Evolutionary conservation across 108 stramenopile species (phyloP).

Genomic region (Pseudonitzschia delicatissima): DNA sequence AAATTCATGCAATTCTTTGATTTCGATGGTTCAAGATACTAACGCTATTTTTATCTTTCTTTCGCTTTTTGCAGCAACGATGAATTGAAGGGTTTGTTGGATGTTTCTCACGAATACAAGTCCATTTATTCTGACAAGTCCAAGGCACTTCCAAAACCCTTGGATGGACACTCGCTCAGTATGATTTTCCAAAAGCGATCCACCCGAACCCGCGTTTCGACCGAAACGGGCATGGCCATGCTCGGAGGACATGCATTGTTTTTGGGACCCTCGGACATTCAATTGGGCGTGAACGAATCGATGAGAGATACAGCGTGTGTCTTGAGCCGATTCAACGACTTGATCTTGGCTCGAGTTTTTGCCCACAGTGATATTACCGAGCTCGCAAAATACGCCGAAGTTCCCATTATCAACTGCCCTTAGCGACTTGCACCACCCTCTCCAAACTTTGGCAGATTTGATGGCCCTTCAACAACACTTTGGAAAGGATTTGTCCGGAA

Average conservation of each 20-base stretch:
- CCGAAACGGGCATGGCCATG: constrained; percentile 92
- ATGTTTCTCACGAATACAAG: constrained; percentile 73
- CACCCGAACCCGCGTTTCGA: constrained; percentile 94
- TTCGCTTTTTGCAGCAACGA: constrained; percentile 49
- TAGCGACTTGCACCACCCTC: constrained; percentile 93
- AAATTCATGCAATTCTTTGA: no score
- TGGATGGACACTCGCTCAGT: constrained; percentile 78
- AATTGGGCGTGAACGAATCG: constrained; percentile 94
- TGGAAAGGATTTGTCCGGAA: constrained; percentile 66
- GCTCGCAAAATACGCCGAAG: constrained; percentile 76
- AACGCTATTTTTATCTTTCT: background rate
- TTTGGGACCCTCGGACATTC: constrained; percentile 92
- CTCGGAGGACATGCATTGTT: constrained; percentile 95
- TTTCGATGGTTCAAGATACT: no score
- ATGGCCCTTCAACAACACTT: constrained; percentile 94
- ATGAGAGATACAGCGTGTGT: constrained; percentile 91
- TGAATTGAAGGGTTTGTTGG: constrained; percentile 80
- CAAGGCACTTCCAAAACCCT: constrained; percentile 62
- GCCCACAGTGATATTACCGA: constrained; percentile 82
- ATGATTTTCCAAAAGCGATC: constrained; percentile 98
- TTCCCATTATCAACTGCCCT: constrained; percentile 97
- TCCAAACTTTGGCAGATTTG: constrained; percentile 96
- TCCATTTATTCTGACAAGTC: constrained; percentile 61
- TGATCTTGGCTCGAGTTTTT: constrained; percentile 93
- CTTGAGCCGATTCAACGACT: constrained; percentile 87